A percentile compares a stretch with the other conserved stretches of the same genome.
Conservation (phyloP, 2,329 filamentous ascomycete genomes). For the Venturia pyrina region DNA sequence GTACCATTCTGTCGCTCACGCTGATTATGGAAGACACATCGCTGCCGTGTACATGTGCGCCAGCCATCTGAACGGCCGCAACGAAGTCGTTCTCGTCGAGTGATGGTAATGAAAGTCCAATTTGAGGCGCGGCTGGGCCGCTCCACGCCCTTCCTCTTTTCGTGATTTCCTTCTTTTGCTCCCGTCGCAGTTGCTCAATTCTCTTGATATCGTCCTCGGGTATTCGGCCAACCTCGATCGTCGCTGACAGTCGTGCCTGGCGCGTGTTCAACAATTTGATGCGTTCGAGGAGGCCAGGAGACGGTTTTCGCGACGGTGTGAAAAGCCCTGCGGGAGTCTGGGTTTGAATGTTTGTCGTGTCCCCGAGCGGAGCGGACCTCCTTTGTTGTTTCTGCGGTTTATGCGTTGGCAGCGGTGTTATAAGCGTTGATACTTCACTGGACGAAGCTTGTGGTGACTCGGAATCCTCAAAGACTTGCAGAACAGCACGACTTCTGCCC, state of each 20-base stretch:
- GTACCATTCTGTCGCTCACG: slow-evolving; percentile 45
- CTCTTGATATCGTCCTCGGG: slow-evolving; percentile 59
- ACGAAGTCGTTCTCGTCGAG: neutral
- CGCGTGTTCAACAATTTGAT: slow-evolving; percentile 28
- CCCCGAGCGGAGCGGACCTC: slow-evolving; percentile 14
- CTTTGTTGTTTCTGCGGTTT: neutral
- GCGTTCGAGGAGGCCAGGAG: slow-evolving; percentile 34
- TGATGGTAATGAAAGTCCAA: neutral
- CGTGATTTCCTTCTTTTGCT: slow-evolving; percentile 40
- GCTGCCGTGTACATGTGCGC: slow-evolving; percentile 33
- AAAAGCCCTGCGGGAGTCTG: neutral
- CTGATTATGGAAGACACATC: slow-evolving; percentile 38
- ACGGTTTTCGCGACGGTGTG: slow-evolving; percentile 24
- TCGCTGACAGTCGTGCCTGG: slow-evolving; percentile 21
- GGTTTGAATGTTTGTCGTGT: neutral
- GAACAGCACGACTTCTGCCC: neutral
- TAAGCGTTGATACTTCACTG: neutral
- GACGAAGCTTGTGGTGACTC: neutral
- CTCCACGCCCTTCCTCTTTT: slow-evolving; percentile 65
- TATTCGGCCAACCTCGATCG: slow-evolving; percentile 52
- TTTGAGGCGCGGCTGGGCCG: slow-evolving; percentile 28
- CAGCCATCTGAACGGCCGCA: slow-evolving; percentile 7
- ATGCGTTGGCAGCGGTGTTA: neutral
- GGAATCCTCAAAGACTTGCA: neutral
- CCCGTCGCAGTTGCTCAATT: slow-evolving; percentile 53